Conservation (phyloP, 805 yeast genomes). For the Phaffomyces antillensis region DNA sequence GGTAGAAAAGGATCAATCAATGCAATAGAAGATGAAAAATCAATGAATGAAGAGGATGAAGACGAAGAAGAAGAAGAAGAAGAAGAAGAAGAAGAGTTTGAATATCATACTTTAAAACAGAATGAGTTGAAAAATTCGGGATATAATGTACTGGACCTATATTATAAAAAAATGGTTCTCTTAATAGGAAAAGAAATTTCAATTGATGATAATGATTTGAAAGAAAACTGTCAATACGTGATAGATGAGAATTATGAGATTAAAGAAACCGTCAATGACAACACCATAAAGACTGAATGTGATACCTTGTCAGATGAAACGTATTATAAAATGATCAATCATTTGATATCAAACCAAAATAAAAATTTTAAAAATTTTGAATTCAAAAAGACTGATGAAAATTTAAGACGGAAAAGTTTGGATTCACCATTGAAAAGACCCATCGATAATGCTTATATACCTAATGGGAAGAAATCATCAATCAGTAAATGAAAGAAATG, state of each 20-base stretch:
- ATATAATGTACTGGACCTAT: constrained; percentile 37
- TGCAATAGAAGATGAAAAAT: constrained; percentile 10
- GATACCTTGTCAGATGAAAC: constrained; percentile 24
- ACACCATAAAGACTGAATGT: constrained; percentile 18
- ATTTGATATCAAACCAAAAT: neutral
- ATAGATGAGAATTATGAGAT: constrained; percentile 2
- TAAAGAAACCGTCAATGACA: neutral
- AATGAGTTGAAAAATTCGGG: constrained; percentile 22
- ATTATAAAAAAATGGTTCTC: constrained; percentile 42
- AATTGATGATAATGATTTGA: constrained; percentile 8
- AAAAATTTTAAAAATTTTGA: neutral
- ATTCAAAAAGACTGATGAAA: neutral
- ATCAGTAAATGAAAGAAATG: neutral
- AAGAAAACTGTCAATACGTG: constrained; percentile 6
- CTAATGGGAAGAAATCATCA: constrained; percentile 3
- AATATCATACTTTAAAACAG: constrained; percentile 14
- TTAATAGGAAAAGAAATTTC: constrained; percentile 34
- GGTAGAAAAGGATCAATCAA: constrained; percentile 17
- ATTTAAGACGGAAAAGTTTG: neutral
- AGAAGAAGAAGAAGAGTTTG: neutral
- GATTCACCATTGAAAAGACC: constrained; percentile 12
- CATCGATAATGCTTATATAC: constrained; percentile 6
- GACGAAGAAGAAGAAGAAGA: constrained; percentile 1
- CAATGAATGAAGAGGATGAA: constrained; percentile 1
- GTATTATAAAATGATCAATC: constrained; percentile 1